phyloP scores from a whole-genome alignment of 2,329 filamentous ascomycete species.

The Diaporthe humulicola region DNA sequence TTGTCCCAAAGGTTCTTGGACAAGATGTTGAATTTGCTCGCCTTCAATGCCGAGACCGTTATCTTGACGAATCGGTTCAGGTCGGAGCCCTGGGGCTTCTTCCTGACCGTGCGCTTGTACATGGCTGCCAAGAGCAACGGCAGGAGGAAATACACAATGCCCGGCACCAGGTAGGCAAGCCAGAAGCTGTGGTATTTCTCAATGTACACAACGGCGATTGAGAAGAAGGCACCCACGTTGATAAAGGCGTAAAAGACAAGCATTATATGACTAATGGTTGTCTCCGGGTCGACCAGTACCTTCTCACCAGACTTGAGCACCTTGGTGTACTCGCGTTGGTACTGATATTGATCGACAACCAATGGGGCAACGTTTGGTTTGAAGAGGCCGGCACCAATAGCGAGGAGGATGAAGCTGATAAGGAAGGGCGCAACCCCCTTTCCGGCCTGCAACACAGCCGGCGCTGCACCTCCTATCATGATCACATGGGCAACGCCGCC shows the following conservation, averaged over 20 bases:
- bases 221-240: constrained; percentile 74
- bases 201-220: constrained; percentile 77
- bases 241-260: constrained; percentile 73
- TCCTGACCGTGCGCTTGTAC: constrained; percentile 68
- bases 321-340: constrained; percentile 56
- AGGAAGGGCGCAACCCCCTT: constrained; percentile 71
- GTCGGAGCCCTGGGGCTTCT: constrained; percentile 75
- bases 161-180: constrained; percentile 69
- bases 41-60: constrained; percentile 66
- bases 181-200: constrained; percentile 85
- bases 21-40: constrained; percentile 64
- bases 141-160: constrained; percentile 69
- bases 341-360: constrained; percentile 58
- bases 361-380: constrained; percentile 70
- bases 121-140: constrained; percentile 69
- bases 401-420: constrained; percentile 74
- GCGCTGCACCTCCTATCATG: constrained; percentile 73
- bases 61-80: constrained; percentile 71
- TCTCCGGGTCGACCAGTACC: constrained; percentile 61
- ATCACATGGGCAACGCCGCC: constrained; percentile 75
- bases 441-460: constrained; percentile 65
- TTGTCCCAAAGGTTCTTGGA: constrained; percentile 69
- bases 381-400: constrained; percentile 78
- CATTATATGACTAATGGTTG: constrained; percentile 60
- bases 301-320: constrained; percentile 58